Evolutionary conservation across 768 basidiomycete species (phyloP), one percentile per base, ranked within the genome.

Genomic region (Rhodotorula paludigena): DNA sequence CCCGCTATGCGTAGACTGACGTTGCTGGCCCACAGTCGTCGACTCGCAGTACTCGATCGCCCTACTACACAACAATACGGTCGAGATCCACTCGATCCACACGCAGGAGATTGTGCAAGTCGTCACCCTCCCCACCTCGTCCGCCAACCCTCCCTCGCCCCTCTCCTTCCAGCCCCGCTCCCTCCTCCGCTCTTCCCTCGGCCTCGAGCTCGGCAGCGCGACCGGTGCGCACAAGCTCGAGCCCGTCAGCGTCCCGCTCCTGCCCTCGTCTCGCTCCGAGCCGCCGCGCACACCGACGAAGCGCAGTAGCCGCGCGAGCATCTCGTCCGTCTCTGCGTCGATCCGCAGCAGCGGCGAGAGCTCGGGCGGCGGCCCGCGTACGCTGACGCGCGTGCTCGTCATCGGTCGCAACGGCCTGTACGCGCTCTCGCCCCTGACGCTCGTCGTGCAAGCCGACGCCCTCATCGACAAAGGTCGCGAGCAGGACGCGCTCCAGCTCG

Each of bases 41-140:
- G 92, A 96, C 76, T 85, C 86, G 71, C 92, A 90, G 7, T 87
- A 89, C 69, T 80, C 92, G 58, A 85, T 86, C 20, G 84, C 91
- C 1, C 82, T 96, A 7, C 82, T 96, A 7, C 85, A 87, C 5
- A 86, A 93, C 76, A 82, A 85, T 57, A 87, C 85, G 2, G 84
- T 97, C 60, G 86, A 89, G 75, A 83, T 94, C 8, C 92, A 96
- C 77, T 86, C 82, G 66, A 79, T 94, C 61, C 85, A 89, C 77
- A 85, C 86, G 1, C 89, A 89, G 73, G 74, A 79, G 32, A 85
- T 87, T 48, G 82, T 85, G 2, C 92, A 93, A 77, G 84, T 86
- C 36, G 79, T 94, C 23, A 77, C 33, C 9, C 66, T 68, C 57
- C 51, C 64, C 15, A 23, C 35, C 35, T 8, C 36, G 6, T 56